Evolutionary conservation across 106 monocot genomes (phyloP), one percentile per base, ranked within the genome.

Genomic region (Dendrobium catenatum): DNA sequence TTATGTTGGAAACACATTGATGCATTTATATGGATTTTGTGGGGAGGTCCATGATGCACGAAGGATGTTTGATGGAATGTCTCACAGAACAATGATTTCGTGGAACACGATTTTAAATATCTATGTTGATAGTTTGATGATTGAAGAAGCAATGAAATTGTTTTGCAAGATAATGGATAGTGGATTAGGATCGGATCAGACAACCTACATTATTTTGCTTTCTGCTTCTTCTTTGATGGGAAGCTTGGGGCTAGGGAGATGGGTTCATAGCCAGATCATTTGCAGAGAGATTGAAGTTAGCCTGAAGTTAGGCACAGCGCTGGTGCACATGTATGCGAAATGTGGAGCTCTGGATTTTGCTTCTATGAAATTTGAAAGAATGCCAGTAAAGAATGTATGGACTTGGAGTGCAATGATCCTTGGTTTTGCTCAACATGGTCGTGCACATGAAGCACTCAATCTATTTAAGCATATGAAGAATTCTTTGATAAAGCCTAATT

Each of bases 251-350:
- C 74, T 90, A 10, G 93, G 93, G 13, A 88, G 72, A 72, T 89
- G 88, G 90, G 51, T 86, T 73, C 95, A 95, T 72, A 75, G 79
- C 42, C 83, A 89, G 27, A 42, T 95, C 55, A 68, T 90, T 2
- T 22, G 1, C 17, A 75, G 47, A 51, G 78, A 44, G 17, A 20
- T 86, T 27, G 24, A 15, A 17, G 68, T 88, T 0, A 83, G 79
- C 42, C 31, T 92, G 22, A 88, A 90, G 64, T 56, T 91, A 4
- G 92, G 88, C 20, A 95, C 92, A 0, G 82, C 92, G 1, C 78
- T 92, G 0, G 81, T 90, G n/a, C 83, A 95, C 77, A 90, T 95
- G 92, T 95, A 95, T 66, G 82, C 90, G 5, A 95, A 95, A 68
- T 95, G 90, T 24, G 92, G 90, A 17, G 76, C 81, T 10, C 27